Percentiles rank a stretch among this genome's conserved stretches.
phyloP scores from a whole-genome alignment of 2,329 filamentous ascomycete genomes.

The Aspergillus sp. region DNA sequence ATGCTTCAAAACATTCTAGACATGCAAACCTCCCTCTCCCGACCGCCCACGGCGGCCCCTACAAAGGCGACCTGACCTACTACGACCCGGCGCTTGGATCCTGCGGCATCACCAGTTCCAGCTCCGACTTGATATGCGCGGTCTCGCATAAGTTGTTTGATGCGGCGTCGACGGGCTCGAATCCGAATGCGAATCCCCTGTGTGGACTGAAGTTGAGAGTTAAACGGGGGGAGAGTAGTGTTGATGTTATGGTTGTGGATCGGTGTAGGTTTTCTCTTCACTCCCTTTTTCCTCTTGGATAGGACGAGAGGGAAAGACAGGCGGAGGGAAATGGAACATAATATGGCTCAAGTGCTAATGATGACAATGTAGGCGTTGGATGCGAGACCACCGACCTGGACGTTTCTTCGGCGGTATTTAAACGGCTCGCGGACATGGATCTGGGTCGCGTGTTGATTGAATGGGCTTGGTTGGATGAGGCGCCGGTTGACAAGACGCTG shows the following conservation, averaged over 20 bases:
- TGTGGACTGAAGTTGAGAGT: constrained; percentile 69
- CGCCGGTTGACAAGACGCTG: constrained; percentile 24
- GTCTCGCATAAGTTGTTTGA: constrained; percentile 69
- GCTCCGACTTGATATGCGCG: constrained; percentile 62
- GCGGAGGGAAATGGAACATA: neutral
- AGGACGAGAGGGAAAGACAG: neutral
- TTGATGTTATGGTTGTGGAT: constrained; percentile 68
- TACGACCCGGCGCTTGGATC: constrained; percentile 67
- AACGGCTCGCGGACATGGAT: constrained; percentile 46
- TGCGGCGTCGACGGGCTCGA: constrained; percentile 49
- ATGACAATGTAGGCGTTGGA: constrained; percentile 39
- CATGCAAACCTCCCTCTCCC: constrained; percentile 25
- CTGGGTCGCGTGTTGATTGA: constrained; percentile 49
- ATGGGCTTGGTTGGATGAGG: constrained; percentile 52
- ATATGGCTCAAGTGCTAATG: constrained; percentile 10
- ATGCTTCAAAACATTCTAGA: neutral
- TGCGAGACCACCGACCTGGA: constrained; percentile 52
- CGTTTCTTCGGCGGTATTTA: constrained; percentile 50
- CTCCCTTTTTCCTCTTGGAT: neutral
- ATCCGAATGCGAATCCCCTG: constrained; percentile 65
- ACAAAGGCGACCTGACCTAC: constrained; percentile 67
- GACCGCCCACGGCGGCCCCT: constrained; percentile 46
- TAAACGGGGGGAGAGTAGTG: constrained; percentile 52
- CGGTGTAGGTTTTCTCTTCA: constrained; percentile 48
- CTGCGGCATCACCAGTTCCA: constrained; percentile 60